Conservation (phyloP, 23 red algal species). For the Cyanidium caldarium region DNA sequence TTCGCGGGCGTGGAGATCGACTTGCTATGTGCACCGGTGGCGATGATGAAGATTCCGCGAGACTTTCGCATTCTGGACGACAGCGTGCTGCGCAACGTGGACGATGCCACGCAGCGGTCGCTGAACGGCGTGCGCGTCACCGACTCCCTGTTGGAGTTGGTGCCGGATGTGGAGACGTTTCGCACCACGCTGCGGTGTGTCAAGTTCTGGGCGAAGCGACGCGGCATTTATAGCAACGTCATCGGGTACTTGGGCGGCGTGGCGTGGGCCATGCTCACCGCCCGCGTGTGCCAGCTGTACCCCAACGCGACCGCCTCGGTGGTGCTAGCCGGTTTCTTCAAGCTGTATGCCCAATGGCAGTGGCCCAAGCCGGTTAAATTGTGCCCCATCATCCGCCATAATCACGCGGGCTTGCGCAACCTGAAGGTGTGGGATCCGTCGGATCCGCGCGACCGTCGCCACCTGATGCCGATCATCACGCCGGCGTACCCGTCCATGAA, state of each 20-base stretch:
- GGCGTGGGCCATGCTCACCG: slow-evolving; percentile 88
- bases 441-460: slow-evolving; percentile 39
- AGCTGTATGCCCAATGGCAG: slow-evolving; percentile 85
- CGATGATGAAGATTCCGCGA: slow-evolving; percentile 57
- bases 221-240: slow-evolving; percentile 85
- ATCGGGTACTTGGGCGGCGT: slow-evolving; percentile 93
- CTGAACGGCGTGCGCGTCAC: slow-evolving; percentile 98
- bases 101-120: slow-evolving; percentile 92
- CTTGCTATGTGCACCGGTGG: slow-evolving; percentile 75
- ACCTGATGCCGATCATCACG: slow-evolving; percentile 99
- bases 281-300: slow-evolving; percentile 94
- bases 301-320: slow-evolving; percentile 58
- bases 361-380: slow-evolving; percentile 93
- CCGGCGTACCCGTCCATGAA: slow-evolving; percentile 98
- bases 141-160: slow-evolving; percentile 80
- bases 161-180: slow-evolving; percentile 77
- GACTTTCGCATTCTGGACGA: slow-evolving; percentile 93
- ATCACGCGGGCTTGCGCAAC: slow-evolving; percentile 33
- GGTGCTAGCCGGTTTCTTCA: slow-evolving; percentile 69
- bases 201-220: slow-evolving; percentile 97
- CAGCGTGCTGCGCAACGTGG: slow-evolving; percentile 81
- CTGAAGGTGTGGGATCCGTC: slow-evolving; percentile 71
- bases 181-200: slow-evolving; percentile 79
- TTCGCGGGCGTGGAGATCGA: slow-evolving; percentile 95
- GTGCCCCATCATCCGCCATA: slow-evolving; percentile 37